A percentile compares a stretch with the other conserved stretches of the same genome.
phyloP scores from a whole-genome alignment of 345 rosid genomes.

The Aegle marmelos region DNA sequence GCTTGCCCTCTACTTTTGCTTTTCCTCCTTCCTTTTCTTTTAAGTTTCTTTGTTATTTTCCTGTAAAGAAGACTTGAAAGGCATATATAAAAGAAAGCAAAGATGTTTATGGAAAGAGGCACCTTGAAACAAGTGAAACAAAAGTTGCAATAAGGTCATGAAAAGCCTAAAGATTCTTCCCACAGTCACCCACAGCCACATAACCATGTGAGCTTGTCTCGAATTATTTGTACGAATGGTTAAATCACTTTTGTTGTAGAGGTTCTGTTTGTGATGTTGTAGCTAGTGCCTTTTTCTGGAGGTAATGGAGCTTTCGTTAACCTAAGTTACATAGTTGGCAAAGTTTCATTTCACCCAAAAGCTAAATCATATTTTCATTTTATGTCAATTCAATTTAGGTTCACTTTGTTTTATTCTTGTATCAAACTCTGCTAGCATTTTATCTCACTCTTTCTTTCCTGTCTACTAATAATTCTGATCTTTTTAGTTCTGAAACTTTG shows the following conservation, averaged over 20 bases:
- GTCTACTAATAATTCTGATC: background rate
- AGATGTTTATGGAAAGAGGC: conserved; percentile 20
- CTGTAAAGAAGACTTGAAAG: conserved; percentile 7
- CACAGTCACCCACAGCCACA: conserved; percentile 13
- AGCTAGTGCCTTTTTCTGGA: conserved; percentile 11
- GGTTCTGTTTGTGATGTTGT: conserved; percentile 16
- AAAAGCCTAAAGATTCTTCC: conserved; percentile 20
- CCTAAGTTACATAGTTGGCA: background rate
- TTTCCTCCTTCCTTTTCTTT: background rate
- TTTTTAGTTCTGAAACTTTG: background rate
- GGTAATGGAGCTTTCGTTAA: background rate
- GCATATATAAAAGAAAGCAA: conserved; percentile 3
- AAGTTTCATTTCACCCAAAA: conserved; percentile 10
- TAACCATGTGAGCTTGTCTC: conserved; percentile 15
- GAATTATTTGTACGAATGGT: conserved; percentile 16
- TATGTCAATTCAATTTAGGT: background rate
- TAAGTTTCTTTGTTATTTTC: conserved; percentile 3
- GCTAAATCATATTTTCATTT: background rate
- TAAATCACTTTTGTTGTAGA: conserved; percentile 20
- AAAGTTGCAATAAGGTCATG: conserved; percentile 22
- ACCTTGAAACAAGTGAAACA: conserved; percentile 30
- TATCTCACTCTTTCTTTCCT: background rate
- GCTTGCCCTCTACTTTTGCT: background rate
- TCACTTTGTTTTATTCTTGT: background rate
- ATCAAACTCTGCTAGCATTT: background rate